A percentile compares a stretch with the other conserved stretches of the same genome.
These are phyloP conservation scores for Dactylellina cionopaga DNA, from an alignment of 2,329 filamentous ascomycete species.

Conservation along the genomic window DNA sequence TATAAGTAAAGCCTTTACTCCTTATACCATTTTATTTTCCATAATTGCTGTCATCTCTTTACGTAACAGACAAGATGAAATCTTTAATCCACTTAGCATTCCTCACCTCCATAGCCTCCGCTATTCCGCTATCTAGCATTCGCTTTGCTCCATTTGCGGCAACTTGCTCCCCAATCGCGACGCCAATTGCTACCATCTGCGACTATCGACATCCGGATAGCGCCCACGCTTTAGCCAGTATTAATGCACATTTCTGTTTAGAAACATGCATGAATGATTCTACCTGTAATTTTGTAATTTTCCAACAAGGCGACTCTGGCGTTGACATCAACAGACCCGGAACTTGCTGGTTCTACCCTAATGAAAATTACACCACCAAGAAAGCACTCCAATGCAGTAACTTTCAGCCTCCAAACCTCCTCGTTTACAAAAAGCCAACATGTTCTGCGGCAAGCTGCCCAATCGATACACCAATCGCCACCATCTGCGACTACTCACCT, in stretches of 20 bases:
- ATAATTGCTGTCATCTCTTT: neutral
- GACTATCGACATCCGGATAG: neutral
- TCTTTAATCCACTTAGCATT: neutral
- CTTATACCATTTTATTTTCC: neutral
- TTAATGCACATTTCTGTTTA: neutral
- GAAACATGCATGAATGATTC: neutral
- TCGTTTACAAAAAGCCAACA: neutral
- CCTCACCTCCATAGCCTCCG: neutral
- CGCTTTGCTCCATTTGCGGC: no score
- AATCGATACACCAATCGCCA: neutral
- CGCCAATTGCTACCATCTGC: neutral
- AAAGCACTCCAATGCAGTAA: neutral
- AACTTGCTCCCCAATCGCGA: conserved; percentile 1
- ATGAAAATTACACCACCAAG: neutral
- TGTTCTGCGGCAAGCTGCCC: no score
- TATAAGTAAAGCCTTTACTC: no score
- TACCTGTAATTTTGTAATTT: conserved; percentile 6
- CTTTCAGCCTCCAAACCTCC: neutral
- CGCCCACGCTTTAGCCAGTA: neutral
- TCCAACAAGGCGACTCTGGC: neutral
- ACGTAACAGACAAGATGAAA: neutral
- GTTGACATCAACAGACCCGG: neutral
- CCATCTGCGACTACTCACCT: conserved; percentile 4
- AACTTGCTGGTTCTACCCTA: conserved; percentile 8
- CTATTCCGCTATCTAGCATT: no score